phyloP scores from a whole-genome alignment of 805 yeast species.

The Komagataella pastoris region DNA sequence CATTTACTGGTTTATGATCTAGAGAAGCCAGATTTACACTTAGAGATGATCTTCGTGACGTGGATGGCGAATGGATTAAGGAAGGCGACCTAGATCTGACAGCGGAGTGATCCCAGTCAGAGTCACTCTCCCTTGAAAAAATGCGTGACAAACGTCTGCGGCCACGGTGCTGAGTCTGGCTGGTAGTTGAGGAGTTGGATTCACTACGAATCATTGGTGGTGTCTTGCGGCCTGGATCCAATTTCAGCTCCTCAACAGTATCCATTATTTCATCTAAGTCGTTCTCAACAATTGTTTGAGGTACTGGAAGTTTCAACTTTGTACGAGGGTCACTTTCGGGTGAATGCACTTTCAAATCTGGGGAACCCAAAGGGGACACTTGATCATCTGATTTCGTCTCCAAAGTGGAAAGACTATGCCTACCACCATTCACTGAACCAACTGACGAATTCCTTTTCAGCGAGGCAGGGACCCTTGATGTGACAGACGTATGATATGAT shows the following conservation, averaged over 20 bases:
- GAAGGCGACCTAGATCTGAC: slow-evolving; percentile 1
- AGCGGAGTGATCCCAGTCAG: background rate
- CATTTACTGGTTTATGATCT: background rate
- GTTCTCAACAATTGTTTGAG: slow-evolving; percentile 16
- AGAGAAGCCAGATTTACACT: background rate
- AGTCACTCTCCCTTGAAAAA: background rate
- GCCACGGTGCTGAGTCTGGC: background rate
- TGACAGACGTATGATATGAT: background rate
- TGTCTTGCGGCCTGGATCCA: background rate
- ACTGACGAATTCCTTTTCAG: background rate
- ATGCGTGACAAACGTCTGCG: background rate
- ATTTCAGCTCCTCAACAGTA: background rate
- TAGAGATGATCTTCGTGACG: background rate
- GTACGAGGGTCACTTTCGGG: slow-evolving; percentile 3
- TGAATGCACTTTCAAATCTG: background rate
- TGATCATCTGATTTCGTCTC: background rate
- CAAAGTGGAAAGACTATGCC: background rate
- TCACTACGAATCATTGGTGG: background rate
- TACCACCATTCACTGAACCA: background rate
- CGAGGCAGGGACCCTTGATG: background rate
- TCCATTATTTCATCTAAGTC: slow-evolving; percentile 18
- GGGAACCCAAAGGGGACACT: background rate
- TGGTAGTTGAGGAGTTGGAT: background rate
- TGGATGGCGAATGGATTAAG: slow-evolving; percentile 1
- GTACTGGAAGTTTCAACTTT: slow-evolving; percentile 15